These are phyloP conservation scores for Craspedostauros australis DNA, from an alignment of 108 stramenopile genomes.

Conservation along the genomic window DNA sequence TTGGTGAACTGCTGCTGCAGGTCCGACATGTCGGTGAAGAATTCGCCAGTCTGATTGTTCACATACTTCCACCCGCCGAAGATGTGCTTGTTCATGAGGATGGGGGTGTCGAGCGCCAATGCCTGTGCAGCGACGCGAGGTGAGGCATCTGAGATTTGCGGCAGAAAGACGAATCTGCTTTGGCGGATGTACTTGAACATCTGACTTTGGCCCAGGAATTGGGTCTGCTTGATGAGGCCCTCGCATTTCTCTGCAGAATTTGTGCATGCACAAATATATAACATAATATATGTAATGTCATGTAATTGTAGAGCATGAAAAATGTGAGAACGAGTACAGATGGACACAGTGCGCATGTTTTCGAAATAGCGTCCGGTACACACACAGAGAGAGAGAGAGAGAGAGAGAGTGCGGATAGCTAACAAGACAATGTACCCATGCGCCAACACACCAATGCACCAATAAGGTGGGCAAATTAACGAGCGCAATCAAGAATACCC, in stretches of 20 bases:
- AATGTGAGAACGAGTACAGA: too few relatives aligned
- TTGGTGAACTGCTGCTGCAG: constrained; percentile 18
- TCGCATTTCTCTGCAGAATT: background rate
- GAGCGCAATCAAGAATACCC: too few relatives aligned
- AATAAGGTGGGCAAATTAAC: too few relatives aligned
- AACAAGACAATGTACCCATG: too few relatives aligned
- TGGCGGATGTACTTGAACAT: constrained; percentile 27
- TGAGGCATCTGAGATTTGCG: constrained; percentile 39
- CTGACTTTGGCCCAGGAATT: constrained; percentile 27
- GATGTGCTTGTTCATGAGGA: constrained; percentile 41
- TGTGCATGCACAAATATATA: too few relatives aligned
- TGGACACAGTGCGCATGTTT: too few relatives aligned
- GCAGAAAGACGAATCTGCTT: constrained; percentile 34
- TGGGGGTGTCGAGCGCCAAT: constrained; percentile 28
- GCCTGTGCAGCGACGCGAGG: constrained; percentile 40
- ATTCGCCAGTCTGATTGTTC: constrained; percentile 33
- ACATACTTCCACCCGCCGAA: constrained; percentile 44
- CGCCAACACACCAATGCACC: too few relatives aligned
- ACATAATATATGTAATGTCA: too few relatives aligned
- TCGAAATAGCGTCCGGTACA: too few relatives aligned
- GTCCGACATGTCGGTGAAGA: constrained; percentile 32
- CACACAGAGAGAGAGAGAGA: too few relatives aligned
- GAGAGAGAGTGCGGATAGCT: too few relatives aligned
- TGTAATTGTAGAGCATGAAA: too few relatives aligned
- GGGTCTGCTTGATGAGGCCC: constrained; percentile 27